Base-by-base conservation (phyloP, 257 asterid genomes). In the Lycium barbarum region DNA sequence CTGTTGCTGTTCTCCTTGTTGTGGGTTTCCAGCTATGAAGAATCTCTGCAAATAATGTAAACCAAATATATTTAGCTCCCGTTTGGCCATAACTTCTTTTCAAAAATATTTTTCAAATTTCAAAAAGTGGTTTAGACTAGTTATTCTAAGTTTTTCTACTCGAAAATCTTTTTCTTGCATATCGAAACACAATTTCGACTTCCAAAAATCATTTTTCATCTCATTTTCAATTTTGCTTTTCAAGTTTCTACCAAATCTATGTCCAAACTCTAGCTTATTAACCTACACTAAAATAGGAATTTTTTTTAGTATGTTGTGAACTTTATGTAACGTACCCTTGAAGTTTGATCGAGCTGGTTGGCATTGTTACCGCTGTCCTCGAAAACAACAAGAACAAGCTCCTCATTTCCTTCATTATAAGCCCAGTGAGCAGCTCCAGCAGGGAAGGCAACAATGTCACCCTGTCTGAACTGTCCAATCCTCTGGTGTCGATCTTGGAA, bases 1-100 rank as follows among this genome's bases (percentile, higher is more conserved):
- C 20, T 62, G 51, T 18, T 58, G 84, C 14, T 88, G 63, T 58
- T 83, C 88, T 67, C 63, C 71, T 38, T 85, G 87, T 62, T 63
- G 81, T 0, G 92, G 89, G 87, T 88, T 91, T 74, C 95, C 97
- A 61, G 97, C 95, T 6, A 93, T 85, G 91, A 83, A 85, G 87
- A 93, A 93, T 3, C 92, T 84, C 95, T 93, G 88, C 86, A 61
- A 12, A 81, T 12, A 12, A 18, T 0, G 8, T 0, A 57, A 82
- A 26, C 2, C 55, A 62, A 3, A 81, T 22, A 12, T 0, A 6
- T 22, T 73, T 4, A 81, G 59, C 33, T 26, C 33, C 33, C 1
- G 33, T 26, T 26, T 26, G 33, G 33, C 33, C 33, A 26, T 26
- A 26, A 26, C 33, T 26, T 26, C 33, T 26, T 26, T 26, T 26